Conservation (phyloP, 2,329 filamentous ascomycete genomes). For the Rutstroemia sydowiana region DNA sequence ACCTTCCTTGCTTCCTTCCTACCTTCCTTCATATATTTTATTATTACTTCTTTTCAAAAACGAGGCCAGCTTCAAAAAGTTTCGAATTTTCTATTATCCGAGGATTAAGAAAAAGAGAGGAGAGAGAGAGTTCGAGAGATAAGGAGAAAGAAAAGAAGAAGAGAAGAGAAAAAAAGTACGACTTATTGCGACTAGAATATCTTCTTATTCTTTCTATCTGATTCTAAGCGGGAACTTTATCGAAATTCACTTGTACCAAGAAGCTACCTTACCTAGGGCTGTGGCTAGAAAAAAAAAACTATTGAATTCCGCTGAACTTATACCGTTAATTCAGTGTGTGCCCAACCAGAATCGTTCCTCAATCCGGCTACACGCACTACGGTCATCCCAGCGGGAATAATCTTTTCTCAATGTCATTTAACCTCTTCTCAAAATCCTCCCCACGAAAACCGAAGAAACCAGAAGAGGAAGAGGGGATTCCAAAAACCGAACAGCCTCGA, state of each 20-base stretch:
- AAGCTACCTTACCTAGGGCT: neutral
- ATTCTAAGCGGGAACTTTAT: neutral
- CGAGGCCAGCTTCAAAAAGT: too few relatives aligned
- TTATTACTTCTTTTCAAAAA: too few relatives aligned
- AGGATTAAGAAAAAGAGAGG: neutral
- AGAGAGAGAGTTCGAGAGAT: neutral
- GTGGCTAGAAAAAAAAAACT: neutral
- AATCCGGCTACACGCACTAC: conserved; percentile 9
- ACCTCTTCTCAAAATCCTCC: conserved; percentile 31
- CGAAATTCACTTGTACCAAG: neutral
- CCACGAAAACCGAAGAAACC: conserved; percentile 31
- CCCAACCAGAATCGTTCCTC: conserved; percentile 8
- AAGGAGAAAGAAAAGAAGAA: neutral
- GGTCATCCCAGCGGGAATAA: conserved; percentile 9
- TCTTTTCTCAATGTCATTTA: conserved; percentile 14
- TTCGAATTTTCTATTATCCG: too few relatives aligned
- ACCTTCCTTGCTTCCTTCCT: too few relatives aligned
- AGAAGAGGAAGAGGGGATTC: conserved; percentile 22
- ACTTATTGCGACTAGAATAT: neutral
- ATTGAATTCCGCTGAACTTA: neutral
- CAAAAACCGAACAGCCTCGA: conserved; percentile 17
- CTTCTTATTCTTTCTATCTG: neutral
- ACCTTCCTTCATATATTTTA: too few relatives aligned
- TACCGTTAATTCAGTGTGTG: neutral
- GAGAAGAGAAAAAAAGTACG: neutral